phyloP scores from a whole-genome alignment of 345 rosid species.

The Raphanus sativus region DNA sequence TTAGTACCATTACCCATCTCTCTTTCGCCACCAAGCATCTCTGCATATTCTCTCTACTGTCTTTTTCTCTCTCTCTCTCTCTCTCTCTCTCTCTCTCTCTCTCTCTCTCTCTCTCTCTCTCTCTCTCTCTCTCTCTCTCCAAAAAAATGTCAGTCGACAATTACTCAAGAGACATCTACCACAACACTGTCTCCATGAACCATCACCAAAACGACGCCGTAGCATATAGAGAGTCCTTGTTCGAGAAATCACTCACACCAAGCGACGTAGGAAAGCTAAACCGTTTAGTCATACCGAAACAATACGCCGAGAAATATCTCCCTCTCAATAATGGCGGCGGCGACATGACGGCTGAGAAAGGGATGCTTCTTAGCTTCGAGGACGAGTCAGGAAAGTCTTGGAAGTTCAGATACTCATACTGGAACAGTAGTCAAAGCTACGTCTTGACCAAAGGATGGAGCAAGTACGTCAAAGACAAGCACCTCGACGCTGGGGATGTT shows the following conservation, averaged over 20 bases:
- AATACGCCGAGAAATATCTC: constrained; percentile 84
- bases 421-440: constrained; percentile 84
- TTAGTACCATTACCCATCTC: constrained; percentile 39
- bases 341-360: constrained; percentile 40
- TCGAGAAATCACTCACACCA: constrained; percentile 81
- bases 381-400: constrained; percentile 83
- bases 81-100: too few relatives aligned
- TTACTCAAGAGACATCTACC: constrained; percentile 42
- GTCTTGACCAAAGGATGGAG: constrained; percentile 96
- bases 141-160: constrained; percentile 49
- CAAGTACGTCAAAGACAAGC: constrained; percentile 78
- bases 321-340: constrained; percentile 49
- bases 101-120: too few relatives aligned
- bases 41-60: constrained; percentile 23
- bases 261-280: constrained; percentile 94
- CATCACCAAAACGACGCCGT: constrained; percentile 33
- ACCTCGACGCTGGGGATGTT: constrained; percentile 74
- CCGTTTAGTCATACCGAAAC: constrained; percentile 87
- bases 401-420: constrained; percentile 83
- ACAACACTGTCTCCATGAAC: constrained; percentile 38
- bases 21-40: constrained; percentile 38
- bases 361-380: constrained; percentile 65
- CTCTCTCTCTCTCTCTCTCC: constrained; percentile 19
- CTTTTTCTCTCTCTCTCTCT: constrained; percentile 16
- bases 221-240: constrained; percentile 49